These are phyloP conservation scores for Francoa sonchifolia DNA, from an alignment of 441 rosid genomes.

Conservation along the genomic window DNA sequence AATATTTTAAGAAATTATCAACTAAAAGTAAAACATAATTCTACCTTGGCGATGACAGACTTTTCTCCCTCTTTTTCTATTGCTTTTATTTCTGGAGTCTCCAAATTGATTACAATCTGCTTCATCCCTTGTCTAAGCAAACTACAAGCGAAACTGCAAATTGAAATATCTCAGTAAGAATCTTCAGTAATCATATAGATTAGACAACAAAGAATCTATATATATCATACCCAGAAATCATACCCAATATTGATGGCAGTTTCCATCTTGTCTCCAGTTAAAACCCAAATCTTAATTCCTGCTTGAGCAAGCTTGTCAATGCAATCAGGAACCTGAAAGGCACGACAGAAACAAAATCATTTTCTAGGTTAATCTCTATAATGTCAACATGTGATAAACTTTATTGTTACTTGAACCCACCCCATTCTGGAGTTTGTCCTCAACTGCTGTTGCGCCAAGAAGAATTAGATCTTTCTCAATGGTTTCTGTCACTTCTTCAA, in stretches of 20 bases:
- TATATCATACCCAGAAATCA: conserved; percentile 9
- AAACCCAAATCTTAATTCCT: conserved; percentile 68
- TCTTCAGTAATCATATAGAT: background rate
- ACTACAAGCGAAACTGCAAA: conserved; percentile 58
- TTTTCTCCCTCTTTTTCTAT: conserved; percentile 46
- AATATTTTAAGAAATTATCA: too few species aligned
- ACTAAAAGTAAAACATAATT: background rate
- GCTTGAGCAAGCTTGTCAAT: conserved; percentile 80
- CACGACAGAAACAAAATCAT: conserved; percentile 7
- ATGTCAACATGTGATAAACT: too few species aligned
- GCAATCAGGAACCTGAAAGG: conserved; percentile 58
- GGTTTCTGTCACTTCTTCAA: conserved; percentile 42
- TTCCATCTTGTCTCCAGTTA: conserved; percentile 77
- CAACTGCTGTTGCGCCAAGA: conserved; percentile 74
- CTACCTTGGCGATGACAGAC: conserved; percentile 31
- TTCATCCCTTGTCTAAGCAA: conserved; percentile 69
- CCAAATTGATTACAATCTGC: conserved; percentile 51
- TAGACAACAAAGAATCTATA: conserved; percentile 1
- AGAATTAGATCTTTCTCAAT: conserved; percentile 50
- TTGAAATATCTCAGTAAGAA: conserved; percentile 18
- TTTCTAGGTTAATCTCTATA: too few species aligned
- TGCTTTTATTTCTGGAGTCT: conserved; percentile 36
- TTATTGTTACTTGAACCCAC: too few species aligned
- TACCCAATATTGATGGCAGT: conserved; percentile 79
- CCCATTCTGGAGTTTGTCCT: conserved; percentile 71